Evolutionary conservation across 2,329 filamentous ascomycete species (phyloP).

Genomic region (Cordyceps tenuipes): DNA sequence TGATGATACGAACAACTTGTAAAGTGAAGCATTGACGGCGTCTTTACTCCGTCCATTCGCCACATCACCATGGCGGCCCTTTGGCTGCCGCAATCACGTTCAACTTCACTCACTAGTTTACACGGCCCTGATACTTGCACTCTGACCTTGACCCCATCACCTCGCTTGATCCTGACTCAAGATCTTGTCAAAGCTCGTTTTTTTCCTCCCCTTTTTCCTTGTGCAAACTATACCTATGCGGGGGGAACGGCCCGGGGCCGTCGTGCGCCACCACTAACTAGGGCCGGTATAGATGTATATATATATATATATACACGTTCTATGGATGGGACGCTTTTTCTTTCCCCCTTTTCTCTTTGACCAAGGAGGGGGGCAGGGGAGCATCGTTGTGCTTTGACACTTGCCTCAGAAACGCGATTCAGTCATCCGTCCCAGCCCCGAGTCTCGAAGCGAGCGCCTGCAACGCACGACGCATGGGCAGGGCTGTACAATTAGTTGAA

Average conservation of each 20-base stretch:
- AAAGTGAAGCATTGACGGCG: not conserved
- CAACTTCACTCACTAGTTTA: no score
- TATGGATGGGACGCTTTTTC: no score
- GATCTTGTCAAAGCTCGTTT: not conserved
- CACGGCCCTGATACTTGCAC: no score
- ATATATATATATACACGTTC: not conserved
- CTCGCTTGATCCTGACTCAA: no score
- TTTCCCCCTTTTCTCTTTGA: no score
- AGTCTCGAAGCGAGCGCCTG: not conserved
- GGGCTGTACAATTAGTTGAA: no score
- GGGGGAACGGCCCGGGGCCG: not conserved
- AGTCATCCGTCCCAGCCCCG: not conserved
- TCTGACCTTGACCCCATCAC: not conserved
- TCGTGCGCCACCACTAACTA: not conserved
- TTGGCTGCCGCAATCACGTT: no score
- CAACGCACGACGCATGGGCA: not conserved
- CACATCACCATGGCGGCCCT: no score
- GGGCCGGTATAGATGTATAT: no score
- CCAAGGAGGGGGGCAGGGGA: no score
- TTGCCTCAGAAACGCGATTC: slow-evolving; percentile 9
- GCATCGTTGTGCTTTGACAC: not conserved
- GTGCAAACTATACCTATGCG: not conserved
- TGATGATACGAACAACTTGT: no score
- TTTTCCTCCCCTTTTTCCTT: no score
- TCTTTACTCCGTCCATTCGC: not conserved